Conservation (phyloP, 1,284 basidiomycete species). For the Puccinia polysora region DNA sequence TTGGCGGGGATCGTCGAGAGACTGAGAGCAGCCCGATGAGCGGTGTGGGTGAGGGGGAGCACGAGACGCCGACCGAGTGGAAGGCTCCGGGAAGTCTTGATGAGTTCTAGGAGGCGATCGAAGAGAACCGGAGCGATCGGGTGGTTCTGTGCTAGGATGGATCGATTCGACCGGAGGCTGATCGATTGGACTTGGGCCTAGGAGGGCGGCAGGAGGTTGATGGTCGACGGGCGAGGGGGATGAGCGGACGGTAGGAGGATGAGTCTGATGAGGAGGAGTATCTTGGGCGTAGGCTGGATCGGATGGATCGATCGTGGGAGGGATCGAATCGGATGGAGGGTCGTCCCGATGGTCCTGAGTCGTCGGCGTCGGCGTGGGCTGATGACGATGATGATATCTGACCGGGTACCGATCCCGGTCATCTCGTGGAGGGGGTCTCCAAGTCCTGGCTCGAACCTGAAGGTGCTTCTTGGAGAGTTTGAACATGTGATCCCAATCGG, state of each 20-base stretch:
- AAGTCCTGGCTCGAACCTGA: slow-evolving; percentile 27
- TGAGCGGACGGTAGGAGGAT: too few species aligned
- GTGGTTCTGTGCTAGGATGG: too few species aligned
- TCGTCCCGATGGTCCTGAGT: slow-evolving; percentile 3
- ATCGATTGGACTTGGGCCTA: too few species aligned
- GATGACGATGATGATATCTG: background rate
- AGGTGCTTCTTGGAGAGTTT: slow-evolving; percentile 41
- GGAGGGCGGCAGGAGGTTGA: too few species aligned
- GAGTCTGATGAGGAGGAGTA: slow-evolving; percentile 1
- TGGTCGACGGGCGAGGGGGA: too few species aligned
- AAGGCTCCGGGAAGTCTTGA: too few species aligned
- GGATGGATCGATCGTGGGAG: background rate
- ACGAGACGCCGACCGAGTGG: too few species aligned
- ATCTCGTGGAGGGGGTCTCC: slow-evolving; percentile 27
- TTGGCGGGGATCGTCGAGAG: slow-evolving; percentile 4
- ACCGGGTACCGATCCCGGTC: background rate
- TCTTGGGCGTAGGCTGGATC: background rate
- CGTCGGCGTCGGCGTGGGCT: background rate
- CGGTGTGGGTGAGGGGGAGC: background rate
- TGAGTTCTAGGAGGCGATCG: too few species aligned
- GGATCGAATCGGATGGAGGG: background rate
- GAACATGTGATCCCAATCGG: too few species aligned
- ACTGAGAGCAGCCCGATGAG: background rate
- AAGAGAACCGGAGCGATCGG: too few species aligned
- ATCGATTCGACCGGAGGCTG: too few species aligned